Evolutionary conservation across 2,329 filamentous ascomycete genomes (phyloP).

Genomic region (Xylariaceae sp.): DNA sequence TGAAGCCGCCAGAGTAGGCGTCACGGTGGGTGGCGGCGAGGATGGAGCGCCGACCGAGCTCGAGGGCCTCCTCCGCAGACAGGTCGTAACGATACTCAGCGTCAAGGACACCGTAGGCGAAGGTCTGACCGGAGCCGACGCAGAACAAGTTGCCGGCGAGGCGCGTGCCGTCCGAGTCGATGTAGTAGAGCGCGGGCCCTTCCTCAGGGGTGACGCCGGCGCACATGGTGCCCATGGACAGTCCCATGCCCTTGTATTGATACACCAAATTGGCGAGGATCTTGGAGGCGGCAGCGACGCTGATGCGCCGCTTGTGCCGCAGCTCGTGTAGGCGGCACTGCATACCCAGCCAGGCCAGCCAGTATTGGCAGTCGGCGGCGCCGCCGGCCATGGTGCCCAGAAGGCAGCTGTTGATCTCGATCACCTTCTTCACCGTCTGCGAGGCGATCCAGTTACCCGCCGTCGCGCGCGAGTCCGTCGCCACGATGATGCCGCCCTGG

Average conservation of each 20-base stretch:
- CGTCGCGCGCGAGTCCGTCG: conserved; percentile 95
- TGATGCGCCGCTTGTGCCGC: conserved; percentile 98
- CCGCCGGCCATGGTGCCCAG: conserved; percentile 98
- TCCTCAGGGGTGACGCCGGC: conserved; percentile 94
- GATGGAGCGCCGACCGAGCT: conserved; percentile 90
- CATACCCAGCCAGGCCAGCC: conserved; percentile 98
- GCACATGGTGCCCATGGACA: conserved; percentile 99
- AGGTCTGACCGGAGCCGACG: conserved; percentile 97
- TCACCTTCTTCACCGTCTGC: conserved; percentile 99
- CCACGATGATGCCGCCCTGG: conserved; percentile 97
- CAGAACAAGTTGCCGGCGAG: conserved; percentile 96
- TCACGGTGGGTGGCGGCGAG: conserved; percentile 95
- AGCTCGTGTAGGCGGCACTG: conserved; percentile 99
- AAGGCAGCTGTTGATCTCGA: conserved; percentile 94
- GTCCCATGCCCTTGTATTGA: conserved; percentile 97
- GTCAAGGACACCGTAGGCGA: conserved; percentile 97
- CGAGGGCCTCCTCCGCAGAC: conserved; percentile 84
- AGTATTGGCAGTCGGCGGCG: conserved; percentile 99
- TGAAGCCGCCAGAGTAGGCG: conserved; percentile 97
- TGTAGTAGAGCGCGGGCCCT: conserved; percentile 97
- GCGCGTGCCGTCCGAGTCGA: conserved; percentile 95
- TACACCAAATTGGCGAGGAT: conserved; percentile 98
- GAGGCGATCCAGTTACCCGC: conserved; percentile 99
- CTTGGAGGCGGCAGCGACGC: conserved; percentile 95
- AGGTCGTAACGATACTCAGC: conserved; percentile 94